A percentile compares a stretch with the other conserved stretches of the same genome.
phyloP scores from a whole-genome alignment of 805 yeast genomes.

The Cyberlindnera maclurae region DNA sequence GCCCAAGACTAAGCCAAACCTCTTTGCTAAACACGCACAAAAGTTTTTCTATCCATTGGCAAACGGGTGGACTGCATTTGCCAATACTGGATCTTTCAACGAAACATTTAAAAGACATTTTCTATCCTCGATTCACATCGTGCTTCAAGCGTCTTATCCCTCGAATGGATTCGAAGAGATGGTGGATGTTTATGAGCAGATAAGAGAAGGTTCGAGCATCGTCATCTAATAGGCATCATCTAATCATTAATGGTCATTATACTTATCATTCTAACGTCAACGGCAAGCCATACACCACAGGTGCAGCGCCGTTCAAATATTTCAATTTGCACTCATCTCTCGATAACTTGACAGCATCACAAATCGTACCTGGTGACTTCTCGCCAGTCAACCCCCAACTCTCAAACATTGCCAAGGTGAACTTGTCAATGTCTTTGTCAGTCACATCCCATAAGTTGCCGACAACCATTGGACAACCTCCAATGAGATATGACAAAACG shows the following conservation, averaged over 20 bases:
- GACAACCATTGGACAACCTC: conserved; percentile 76
- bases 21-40: conserved; percentile 31
- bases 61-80: conserved; percentile 46
- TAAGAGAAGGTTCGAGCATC: conserved; percentile 13
- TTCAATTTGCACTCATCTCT: conserved; percentile 62
- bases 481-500: conserved; percentile 63
- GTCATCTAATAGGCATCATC: neutral
- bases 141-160: conserved; percentile 44
- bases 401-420: conserved; percentile 53
- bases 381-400: conserved; percentile 53
- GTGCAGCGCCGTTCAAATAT: conserved; percentile 88
- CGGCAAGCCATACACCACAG: conserved; percentile 87
- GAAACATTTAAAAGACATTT: conserved; percentile 45
- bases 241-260: neutral
- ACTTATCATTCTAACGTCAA: conserved; percentile 23
- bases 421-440: conserved; percentile 86
- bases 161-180: conserved; percentile 30
- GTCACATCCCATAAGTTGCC: conserved; percentile 97
- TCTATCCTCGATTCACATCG: conserved; percentile 37
- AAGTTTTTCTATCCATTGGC: conserved; percentile 47
- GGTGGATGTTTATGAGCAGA: conserved; percentile 24
- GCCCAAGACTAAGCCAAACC: conserved; percentile 18
- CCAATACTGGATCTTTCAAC: conserved; percentile 48
- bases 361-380: conserved; percentile 27
- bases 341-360: conserved; percentile 53